A percentile compares a stretch with the other conserved stretches of the same genome.
Evolutionary conservation across 495 filamentous ascomycete species (phyloP).

Genomic region (Tetracladium marchalianum): DNA sequence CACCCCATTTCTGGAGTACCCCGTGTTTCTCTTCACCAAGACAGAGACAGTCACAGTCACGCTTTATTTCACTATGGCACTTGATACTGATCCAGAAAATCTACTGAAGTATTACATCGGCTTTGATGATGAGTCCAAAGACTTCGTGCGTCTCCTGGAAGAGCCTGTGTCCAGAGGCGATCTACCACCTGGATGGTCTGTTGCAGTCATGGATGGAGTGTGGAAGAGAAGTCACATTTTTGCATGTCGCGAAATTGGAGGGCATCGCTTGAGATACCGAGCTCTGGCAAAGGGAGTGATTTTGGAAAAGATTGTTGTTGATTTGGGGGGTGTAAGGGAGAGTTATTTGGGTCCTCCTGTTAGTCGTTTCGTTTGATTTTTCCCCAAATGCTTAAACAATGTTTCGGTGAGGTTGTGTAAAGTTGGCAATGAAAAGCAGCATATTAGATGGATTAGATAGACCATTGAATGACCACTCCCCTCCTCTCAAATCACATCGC

Average conservation of each 20-base stretch:
- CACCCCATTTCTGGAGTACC: slow-evolving; percentile 48
- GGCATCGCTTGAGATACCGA: not conserved
- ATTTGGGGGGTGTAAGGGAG: slow-evolving; percentile 49
- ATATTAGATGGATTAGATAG: no score
- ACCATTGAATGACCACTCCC: no score
- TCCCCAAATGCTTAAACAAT: no score
- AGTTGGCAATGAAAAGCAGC: no score
- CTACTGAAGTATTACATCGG: slow-evolving; percentile 50
- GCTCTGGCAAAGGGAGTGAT: slow-evolving; percentile 27
- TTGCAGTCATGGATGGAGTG: slow-evolving; percentile 43
- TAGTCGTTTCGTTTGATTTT: not conserved
- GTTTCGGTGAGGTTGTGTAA: no score
- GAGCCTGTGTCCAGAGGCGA: slow-evolving; percentile 8
- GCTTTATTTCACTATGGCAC: slow-evolving; percentile 42
- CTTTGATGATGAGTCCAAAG: slow-evolving; percentile 18
- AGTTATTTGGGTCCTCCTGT: slow-evolving; percentile 15
- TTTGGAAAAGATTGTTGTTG: slow-evolving; percentile 55
- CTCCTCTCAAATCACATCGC: no score
- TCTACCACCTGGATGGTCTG: slow-evolving; percentile 46
- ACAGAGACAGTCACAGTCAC: slow-evolving; percentile 42
- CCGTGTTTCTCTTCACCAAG: slow-evolving; percentile 51
- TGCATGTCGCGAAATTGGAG: not conserved
- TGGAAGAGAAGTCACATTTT: slow-evolving; percentile 30
- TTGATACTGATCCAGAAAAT: slow-evolving; percentile 17
- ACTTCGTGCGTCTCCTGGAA: not conserved